A percentile compares a stretch with the other conserved stretches of the same genome.
phyloP scores from a whole-genome alignment of 1,284 basidiomycete genomes.

The Tetrapyrgos nigripes region DNA sequence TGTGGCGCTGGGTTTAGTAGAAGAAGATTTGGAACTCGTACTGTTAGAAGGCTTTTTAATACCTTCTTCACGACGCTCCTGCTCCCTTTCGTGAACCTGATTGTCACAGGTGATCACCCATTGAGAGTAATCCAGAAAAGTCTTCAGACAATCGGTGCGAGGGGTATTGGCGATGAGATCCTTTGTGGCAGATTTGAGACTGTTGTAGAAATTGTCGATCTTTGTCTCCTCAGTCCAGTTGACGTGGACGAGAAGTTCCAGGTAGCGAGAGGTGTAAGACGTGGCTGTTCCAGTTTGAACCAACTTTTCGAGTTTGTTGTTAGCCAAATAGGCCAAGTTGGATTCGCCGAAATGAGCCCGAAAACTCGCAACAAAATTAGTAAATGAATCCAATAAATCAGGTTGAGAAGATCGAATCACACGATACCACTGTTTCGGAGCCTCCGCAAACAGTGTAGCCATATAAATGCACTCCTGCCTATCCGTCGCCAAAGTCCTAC shows the following conservation, averaged over 20 bases:
- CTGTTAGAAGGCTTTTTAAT: neutral
- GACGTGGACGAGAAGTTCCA: constrained; percentile 28
- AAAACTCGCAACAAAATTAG: constrained; percentile 27
- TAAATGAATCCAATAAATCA: constrained; percentile 11
- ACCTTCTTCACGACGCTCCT: neutral
- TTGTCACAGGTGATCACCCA: neutral
- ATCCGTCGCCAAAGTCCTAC: neutral
- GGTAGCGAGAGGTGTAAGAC: constrained; percentile 28
- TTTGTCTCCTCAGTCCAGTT: constrained; percentile 31
- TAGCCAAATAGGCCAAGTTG: constrained; percentile 25
- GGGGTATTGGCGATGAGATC: neutral
- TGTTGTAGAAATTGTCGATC: constrained; percentile 23
- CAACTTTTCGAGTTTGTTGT: constrained; percentile 27
- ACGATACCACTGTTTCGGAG: constrained; percentile 10
- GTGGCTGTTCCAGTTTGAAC: constrained; percentile 31
- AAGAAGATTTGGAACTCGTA: neutral
- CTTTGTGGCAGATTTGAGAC: neutral
- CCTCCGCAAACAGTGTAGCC: neutral
- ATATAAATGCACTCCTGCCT: constrained; percentile 13
- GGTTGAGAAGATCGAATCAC: neutral
- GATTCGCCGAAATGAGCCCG: constrained; percentile 31
- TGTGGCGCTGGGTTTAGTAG: neutral
- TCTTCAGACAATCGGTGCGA: neutral
- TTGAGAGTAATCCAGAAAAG: neutral
- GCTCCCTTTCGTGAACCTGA: neutral